Percentiles rank a stretch among this genome's conserved stretches.
phyloP scores from a whole-genome alignment of 2,329 filamentous ascomycete genomes.

The Colletotrichum melonis region DNA sequence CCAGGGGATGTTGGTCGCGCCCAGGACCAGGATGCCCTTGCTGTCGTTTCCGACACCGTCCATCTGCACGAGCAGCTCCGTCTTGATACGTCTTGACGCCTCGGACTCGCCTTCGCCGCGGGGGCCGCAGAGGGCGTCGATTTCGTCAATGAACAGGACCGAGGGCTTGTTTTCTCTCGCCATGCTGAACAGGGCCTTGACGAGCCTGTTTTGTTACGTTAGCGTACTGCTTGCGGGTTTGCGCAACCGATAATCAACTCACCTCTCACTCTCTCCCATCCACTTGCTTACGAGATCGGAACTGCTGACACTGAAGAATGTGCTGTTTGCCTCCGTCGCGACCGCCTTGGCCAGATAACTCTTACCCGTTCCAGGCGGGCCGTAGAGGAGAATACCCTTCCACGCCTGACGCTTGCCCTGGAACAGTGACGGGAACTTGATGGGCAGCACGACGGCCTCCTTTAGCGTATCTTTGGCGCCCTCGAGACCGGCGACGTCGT shows the following conservation, averaged over 20 bases:
- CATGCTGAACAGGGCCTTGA: conserved; percentile 98
- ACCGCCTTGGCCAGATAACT: conserved; percentile 97
- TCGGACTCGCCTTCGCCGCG: conserved; percentile 96
- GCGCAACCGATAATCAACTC: conserved; percentile 40
- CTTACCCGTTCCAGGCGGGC: conserved; percentile 96
- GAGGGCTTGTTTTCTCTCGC: conserved; percentile 97
- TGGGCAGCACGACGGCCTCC: conserved; percentile 96
- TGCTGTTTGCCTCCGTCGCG: conserved; percentile 97
- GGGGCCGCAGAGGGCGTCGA: conserved; percentile 95
- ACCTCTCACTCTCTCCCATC: conserved; percentile 99
- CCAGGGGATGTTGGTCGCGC: conserved; percentile 99
- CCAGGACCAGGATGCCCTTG: conserved; percentile 91
- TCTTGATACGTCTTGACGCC: conserved; percentile 97
- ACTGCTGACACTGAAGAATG: conserved; percentile 98
- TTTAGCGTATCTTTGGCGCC: conserved; percentile 96
- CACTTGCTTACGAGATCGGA: conserved; percentile 98
- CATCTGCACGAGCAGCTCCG: conserved; percentile 98
- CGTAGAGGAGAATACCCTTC: conserved; percentile 97
- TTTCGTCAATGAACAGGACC: conserved; percentile 99
- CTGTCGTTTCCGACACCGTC: conserved; percentile 97
- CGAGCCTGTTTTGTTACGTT: conserved; percentile 68
- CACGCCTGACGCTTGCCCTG: conserved; percentile 96
- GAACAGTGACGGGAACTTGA: conserved; percentile 98
- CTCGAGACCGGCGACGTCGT: conserved; percentile 96
- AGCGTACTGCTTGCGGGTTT: background rate